Percentiles rank a stretch among this genome's conserved stretches.
These are phyloP conservation scores for Pyrenula massariospora DNA, from an alignment of 495 filamentous ascomycete genomes.

Conservation along the genomic window DNA sequence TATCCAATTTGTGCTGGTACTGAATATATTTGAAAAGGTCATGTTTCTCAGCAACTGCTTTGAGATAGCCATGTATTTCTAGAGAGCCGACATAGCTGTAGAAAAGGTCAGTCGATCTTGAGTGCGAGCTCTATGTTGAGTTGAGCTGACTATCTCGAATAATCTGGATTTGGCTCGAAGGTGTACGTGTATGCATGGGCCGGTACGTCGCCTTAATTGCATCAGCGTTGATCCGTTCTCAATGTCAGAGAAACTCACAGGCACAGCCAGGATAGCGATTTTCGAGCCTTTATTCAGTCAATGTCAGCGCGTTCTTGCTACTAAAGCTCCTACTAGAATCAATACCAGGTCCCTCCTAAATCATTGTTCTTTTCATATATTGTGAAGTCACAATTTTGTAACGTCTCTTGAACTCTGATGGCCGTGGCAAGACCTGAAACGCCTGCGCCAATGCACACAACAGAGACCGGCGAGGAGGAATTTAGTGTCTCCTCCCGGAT, in stretches of 20 bases:
- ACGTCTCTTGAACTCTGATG: conserved; percentile 12
- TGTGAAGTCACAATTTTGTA: conserved; percentile 11
- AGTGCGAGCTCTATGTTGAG: too few species aligned
- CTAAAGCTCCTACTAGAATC: neutral
- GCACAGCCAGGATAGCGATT: conserved; percentile 47
- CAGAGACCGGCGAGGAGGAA: conserved; percentile 7
- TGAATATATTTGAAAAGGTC: conserved; percentile 14
- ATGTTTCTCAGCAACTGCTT: conserved; percentile 8
- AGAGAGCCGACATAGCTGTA: neutral
- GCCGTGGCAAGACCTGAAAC: conserved; percentile 25
- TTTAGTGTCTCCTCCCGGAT: neutral
- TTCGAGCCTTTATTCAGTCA: conserved; percentile 39
- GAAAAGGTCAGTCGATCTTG: neutral
- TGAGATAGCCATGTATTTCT: conserved; percentile 15
- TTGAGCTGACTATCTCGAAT: neutral
- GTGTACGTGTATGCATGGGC: conserved; percentile 21
- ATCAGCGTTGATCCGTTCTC: neutral
- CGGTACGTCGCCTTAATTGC: conserved; percentile 22
- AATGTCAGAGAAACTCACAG: neutral
- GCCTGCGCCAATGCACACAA: conserved; percentile 28
- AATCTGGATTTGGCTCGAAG: conserved; percentile 27
- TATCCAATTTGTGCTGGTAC: conserved; percentile 9
- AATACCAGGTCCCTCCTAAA: conserved; percentile 26
- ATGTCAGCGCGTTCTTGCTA: neutral
- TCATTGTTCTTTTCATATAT: conserved; percentile 29